phyloP scores from a whole-genome alignment of 257 asterid species.

The Scutellaria baicalensis region DNA sequence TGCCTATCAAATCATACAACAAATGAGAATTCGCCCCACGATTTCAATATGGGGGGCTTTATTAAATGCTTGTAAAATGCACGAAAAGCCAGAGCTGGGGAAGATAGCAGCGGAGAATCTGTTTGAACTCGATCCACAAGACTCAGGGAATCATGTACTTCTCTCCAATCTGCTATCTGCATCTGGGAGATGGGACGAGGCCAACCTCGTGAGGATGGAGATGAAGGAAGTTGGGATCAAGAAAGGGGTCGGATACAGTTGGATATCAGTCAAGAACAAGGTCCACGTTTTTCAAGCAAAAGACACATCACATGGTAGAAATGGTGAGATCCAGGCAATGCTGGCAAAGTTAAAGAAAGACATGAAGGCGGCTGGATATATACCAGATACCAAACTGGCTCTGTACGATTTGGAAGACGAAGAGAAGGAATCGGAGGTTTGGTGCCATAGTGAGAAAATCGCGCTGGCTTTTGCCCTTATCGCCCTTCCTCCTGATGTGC shows the following conservation, averaged over 20 bases:
- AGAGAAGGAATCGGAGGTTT: constrained; percentile 83
- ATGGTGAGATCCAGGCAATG: constrained; percentile 63
- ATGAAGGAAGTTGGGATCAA: constrained; percentile 78
- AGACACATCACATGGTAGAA: constrained; percentile 52
- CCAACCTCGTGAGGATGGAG: constrained; percentile 61
- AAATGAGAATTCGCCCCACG: constrained; percentile 64
- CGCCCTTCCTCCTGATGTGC: constrained; percentile 60
- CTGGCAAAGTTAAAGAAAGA: constrained; percentile 45
- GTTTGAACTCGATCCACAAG: constrained; percentile 77
- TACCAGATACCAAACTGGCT: constrained; percentile 53
- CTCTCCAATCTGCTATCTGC: constrained; percentile 81
- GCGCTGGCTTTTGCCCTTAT: constrained; percentile 84
- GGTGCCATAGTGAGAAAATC: constrained; percentile 83
- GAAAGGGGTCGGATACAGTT: constrained; percentile 75
- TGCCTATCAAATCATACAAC: constrained; percentile 49
- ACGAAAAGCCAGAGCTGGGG: constrained; percentile 55
- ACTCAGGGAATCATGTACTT: constrained; percentile 75
- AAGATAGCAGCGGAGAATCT: constrained; percentile 72
- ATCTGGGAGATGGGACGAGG: constrained; percentile 79
- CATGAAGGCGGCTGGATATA: constrained; percentile 72
- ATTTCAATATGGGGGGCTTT: constrained; percentile 88
- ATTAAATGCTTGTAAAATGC: constrained; percentile 71
- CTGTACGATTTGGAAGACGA: constrained; percentile 80
- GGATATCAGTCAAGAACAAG: constrained; percentile 61
- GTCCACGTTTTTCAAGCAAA: constrained; percentile 82